Percentiles rank a stretch among this genome's conserved stretches.
phyloP scores from a whole-genome alignment of 1,139 yeast species.

The Candida pseudoviswanathii region DNA sequence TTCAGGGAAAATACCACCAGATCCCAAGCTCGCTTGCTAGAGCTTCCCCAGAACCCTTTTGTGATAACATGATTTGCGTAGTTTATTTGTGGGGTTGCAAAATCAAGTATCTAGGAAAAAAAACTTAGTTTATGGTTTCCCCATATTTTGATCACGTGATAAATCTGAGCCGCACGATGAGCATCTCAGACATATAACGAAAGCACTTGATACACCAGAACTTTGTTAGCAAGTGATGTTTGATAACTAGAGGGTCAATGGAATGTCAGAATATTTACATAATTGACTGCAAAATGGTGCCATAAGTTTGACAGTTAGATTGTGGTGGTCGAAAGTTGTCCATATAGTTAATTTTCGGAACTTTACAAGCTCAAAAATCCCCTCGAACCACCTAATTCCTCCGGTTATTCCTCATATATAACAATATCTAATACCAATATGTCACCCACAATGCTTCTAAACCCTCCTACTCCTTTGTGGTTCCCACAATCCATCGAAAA shows the following conservation, averaged over 20 bases:
- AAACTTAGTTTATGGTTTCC: not conserved
- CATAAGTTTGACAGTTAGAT: too few species aligned
- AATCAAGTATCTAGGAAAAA: not conserved
- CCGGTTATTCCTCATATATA: too few species aligned
- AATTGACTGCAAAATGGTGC: not conserved
- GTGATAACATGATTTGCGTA: not conserved
- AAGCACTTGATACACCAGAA: constrained; percentile 6
- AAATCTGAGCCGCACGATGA: constrained; percentile 40
- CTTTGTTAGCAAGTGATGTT: constrained; percentile 3
- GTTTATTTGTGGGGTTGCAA: not conserved
- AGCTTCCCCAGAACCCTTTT: not conserved
- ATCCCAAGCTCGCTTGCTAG: not conserved
- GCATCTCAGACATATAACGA: constrained; percentile 23
- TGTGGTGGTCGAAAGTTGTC: too few species aligned
- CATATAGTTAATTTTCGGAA: too few species aligned
- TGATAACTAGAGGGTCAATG: not conserved
- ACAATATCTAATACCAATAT: too few species aligned
- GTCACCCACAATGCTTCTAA: too few species aligned
- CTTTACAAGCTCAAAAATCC: too few species aligned
- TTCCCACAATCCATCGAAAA: not conserved
- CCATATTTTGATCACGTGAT: constrained; percentile 8
- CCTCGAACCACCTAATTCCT: too few species aligned
- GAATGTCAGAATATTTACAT: not conserved
- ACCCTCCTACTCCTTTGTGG: not conserved
- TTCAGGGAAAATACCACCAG: not conserved